A percentile compares a stretch with the other conserved stretches of the same genome.
Evolutionary conservation across 2,329 filamentous ascomycete species (phyloP).

Genomic region (Graphilbum ipis-grandicollis): DNA sequence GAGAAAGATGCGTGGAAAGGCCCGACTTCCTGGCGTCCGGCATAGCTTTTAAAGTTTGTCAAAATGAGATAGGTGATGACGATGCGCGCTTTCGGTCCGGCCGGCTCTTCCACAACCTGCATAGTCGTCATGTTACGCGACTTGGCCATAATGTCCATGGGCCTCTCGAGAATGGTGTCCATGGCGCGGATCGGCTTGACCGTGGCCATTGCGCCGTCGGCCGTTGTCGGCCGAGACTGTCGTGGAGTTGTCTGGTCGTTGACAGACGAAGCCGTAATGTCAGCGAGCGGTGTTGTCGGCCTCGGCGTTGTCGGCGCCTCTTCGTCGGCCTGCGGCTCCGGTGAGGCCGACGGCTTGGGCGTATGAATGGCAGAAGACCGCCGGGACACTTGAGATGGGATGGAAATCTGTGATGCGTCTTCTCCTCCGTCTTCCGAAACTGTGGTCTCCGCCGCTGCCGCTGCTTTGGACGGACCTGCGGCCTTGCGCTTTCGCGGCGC

Average conservation of each 20-base stretch:
- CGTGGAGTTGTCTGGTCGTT: slow-evolving; percentile 39
- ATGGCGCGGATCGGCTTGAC: slow-evolving; percentile 59
- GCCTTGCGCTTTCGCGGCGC: slow-evolving; percentile 55
- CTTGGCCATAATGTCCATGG: slow-evolving; percentile 87
- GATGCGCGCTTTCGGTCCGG: slow-evolving; percentile 65
- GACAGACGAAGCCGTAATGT: slow-evolving; percentile 44
- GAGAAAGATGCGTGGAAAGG: slow-evolving; percentile 96
- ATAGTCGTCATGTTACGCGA: slow-evolving; percentile 54
- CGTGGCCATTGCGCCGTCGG: slow-evolving; percentile 30
- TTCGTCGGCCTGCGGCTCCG: background rate
- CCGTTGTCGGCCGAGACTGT: slow-evolving; percentile 38
- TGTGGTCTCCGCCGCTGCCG: slow-evolving; percentile 3
- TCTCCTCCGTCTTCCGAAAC: background rate
- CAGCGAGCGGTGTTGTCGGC: slow-evolving; percentile 40
- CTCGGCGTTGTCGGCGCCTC: background rate
- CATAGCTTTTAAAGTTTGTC: slow-evolving; percentile 98
- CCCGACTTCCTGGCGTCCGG: slow-evolving; percentile 83
- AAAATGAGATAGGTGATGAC: slow-evolving; percentile 86
- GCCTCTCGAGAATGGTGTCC: slow-evolving; percentile 65
- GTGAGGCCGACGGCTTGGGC: slow-evolving; percentile 19
- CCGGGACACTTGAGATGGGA: slow-evolving; percentile 16
- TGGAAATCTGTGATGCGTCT: background rate
- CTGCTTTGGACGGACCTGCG: slow-evolving; percentile 22
- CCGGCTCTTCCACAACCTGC: slow-evolving; percentile 50
- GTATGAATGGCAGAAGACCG: slow-evolving; percentile 22